Percentiles rank a stretch among this genome's conserved stretches.
These are phyloP conservation scores for Pichia gijzeniarum DNA, from an alignment of 805 yeast species.

Conservation along the genomic window DNA sequence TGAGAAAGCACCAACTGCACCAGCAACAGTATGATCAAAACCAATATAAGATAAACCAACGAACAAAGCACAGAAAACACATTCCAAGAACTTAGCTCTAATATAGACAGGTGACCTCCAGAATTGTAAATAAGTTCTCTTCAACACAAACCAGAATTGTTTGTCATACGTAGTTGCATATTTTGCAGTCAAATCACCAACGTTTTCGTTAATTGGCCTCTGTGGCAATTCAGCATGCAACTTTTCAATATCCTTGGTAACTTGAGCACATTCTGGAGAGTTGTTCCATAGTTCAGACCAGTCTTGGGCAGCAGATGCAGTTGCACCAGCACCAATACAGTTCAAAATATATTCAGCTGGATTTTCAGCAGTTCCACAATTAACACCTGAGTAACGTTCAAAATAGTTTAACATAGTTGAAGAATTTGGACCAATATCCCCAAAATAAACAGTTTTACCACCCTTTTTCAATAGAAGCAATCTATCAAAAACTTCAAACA, in stretches of 20 bases:
- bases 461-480: constrained; percentile 43
- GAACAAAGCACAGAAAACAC: constrained; percentile 38
- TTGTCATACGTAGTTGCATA: constrained; percentile 44
- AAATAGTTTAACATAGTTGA: constrained; percentile 39
- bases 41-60: constrained; percentile 57
- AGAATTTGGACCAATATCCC: constrained; percentile 45
- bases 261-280: constrained; percentile 28
- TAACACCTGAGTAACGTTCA: constrained; percentile 52
- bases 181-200: constrained; percentile 25
- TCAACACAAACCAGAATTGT: constrained; percentile 32
- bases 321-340: constrained; percentile 78
- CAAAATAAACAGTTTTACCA: constrained; percentile 47
- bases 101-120: constrained; percentile 49
- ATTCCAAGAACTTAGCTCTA: constrained; percentile 42
- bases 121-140: constrained; percentile 36
- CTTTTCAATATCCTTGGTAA: constrained; percentile 29
- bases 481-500: constrained; percentile 39
- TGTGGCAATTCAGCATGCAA: constrained; percentile 25
- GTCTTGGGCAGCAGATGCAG: constrained; percentile 52
- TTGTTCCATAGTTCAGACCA: constrained; percentile 61
- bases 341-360: constrained; percentile 74
- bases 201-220: constrained; percentile 21
- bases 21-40: constrained; percentile 43
- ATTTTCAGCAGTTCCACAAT: constrained; percentile 56
- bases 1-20: constrained; percentile 51